Conservation (phyloP, 2,329 filamentous ascomycete species). For the Aspergillus ochraceus region DNA sequence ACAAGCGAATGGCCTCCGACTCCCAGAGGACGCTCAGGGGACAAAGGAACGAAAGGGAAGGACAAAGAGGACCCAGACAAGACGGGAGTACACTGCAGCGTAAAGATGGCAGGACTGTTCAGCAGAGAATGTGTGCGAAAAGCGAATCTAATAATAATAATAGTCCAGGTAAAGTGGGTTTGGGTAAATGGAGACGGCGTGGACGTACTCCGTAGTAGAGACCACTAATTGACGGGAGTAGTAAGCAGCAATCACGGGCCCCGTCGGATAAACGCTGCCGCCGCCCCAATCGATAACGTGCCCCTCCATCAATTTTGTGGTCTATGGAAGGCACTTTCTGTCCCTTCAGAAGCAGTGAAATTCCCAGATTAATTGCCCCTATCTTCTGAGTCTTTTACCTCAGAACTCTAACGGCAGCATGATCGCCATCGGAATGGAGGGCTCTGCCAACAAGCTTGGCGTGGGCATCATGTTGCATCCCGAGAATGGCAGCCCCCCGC, state of each 20-base stretch:
- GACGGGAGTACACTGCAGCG: not conserved
- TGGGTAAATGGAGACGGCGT: not conserved
- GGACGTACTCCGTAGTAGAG: not conserved
- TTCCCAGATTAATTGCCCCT: too few relatives aligned
- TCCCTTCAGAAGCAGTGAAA: too few relatives aligned
- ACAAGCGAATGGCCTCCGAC: not conserved
- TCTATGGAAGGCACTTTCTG: too few relatives aligned
- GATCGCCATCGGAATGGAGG: constrained; percentile 77
- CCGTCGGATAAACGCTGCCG: constrained; percentile 30
- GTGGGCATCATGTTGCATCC: constrained; percentile 85
- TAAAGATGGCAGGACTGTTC: not conserved
- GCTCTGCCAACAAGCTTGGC: constrained; percentile 96
- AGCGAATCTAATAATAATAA: too few relatives aligned
- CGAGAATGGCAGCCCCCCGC: constrained; percentile 54
- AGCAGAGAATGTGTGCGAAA: constrained; percentile 1
- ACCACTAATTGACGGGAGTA: not conserved
- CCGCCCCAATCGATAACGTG: constrained; percentile 32
- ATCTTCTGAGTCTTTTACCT: too few relatives aligned
- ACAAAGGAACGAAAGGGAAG: not conserved
- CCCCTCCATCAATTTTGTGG: not conserved
- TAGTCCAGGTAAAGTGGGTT: too few relatives aligned
- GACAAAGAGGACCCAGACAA: not conserved
- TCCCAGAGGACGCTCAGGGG: not conserved
- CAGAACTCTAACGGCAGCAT: constrained; percentile 36
- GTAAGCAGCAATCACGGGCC: constrained; percentile 8